A percentile compares a stretch with the other conserved stretches of the same genome.
Conservation (phyloP, 2,329 filamentous ascomycete species). For the Neoascochyta sp. region DNA sequence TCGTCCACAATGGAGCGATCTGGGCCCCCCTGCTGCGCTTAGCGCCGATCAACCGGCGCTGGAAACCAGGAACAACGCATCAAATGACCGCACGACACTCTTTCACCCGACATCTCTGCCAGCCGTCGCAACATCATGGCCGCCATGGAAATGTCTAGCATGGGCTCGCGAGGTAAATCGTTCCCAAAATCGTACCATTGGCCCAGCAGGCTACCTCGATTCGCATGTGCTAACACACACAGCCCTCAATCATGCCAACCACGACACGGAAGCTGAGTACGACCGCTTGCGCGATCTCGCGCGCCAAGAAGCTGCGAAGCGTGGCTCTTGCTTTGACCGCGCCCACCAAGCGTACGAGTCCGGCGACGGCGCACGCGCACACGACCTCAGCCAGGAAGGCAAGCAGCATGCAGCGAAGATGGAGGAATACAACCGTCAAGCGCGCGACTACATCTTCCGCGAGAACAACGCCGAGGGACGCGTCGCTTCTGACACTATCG, state of each 20-base stretch:
- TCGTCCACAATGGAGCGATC: too few relatives aligned
- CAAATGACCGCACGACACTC: background rate
- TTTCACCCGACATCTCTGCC: conserved; percentile 2
- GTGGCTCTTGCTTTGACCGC: conserved; percentile 68
- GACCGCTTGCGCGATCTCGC: conserved; percentile 84
- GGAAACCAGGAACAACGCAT: too few relatives aligned
- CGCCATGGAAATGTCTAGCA: conserved; percentile 33
- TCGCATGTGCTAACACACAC: conserved; percentile 5
- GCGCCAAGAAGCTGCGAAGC: conserved; percentile 73
- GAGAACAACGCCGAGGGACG: conserved; percentile 82
- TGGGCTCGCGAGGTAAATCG: conserved; percentile 36
- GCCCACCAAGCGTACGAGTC: conserved; percentile 71
- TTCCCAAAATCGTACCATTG: background rate
- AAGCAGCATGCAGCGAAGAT: conserved; percentile 80
- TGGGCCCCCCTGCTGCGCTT: conserved; percentile 10
- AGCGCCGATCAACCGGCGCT: too few relatives aligned
- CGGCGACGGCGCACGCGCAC: conserved; percentile 80
- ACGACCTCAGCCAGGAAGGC: conserved; percentile 77
- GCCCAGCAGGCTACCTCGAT: too few relatives aligned
- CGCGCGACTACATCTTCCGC: conserved; percentile 89
- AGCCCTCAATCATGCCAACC: conserved; percentile 37
- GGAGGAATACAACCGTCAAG: conserved; percentile 86
- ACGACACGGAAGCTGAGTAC: conserved; percentile 71
- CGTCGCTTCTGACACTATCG: conserved; percentile 77
- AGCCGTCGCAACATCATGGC: conserved; percentile 19